Conservation (phyloP, 192 early-diverging fungal genomes). For the Entomortierella parvispora region DNA sequence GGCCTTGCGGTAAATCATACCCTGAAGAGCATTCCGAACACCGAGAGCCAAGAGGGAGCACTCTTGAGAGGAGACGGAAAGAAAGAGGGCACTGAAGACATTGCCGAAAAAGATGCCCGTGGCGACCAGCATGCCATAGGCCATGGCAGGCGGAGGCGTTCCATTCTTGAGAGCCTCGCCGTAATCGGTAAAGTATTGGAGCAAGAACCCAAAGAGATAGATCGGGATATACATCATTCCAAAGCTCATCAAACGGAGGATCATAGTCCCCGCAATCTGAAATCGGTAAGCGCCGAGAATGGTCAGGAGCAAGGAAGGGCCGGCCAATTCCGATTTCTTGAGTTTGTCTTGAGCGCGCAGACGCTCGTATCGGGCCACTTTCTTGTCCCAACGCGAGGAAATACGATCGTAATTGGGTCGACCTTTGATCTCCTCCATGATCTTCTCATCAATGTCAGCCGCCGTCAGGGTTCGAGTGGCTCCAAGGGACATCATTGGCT, state of each 20-base stretch:
- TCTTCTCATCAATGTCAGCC: constrained; percentile 65
- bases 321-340: not conserved
- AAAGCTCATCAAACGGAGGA: constrained; percentile 23
- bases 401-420: constrained; percentile 21
- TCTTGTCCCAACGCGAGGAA: constrained; percentile 13
- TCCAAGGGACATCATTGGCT: constrained; percentile 81
- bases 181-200: constrained; percentile 40
- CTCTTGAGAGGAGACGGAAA: constrained; percentile 22
- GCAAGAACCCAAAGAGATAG: constrained; percentile 27
- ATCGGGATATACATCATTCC: constrained; percentile 20
- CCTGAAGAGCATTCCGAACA: constrained; percentile 71
- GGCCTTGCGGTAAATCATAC: constrained; percentile 82
- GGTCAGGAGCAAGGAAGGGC: constrained; percentile 26
- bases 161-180: constrained; percentile 33
- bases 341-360: not conserved
- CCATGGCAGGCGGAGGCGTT: constrained; percentile 12
- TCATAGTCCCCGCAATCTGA: constrained; percentile 14
- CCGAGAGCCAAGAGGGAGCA: constrained; percentile 72
- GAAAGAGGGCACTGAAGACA: constrained; percentile 18
- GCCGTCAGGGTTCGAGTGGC: constrained; percentile 70
- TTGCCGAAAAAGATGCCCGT: constrained; percentile 35
- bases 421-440: constrained; percentile 6
- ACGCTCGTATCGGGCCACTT: constrained; percentile 1
- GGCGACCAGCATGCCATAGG: constrained; percentile 18
- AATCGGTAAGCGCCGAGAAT: constrained; percentile 19